Percentiles rank a stretch among this genome's conserved stretches.
Conservation (phyloP, 495 filamentous ascomycete genomes). For the Penicillium egyptiacum region DNA sequence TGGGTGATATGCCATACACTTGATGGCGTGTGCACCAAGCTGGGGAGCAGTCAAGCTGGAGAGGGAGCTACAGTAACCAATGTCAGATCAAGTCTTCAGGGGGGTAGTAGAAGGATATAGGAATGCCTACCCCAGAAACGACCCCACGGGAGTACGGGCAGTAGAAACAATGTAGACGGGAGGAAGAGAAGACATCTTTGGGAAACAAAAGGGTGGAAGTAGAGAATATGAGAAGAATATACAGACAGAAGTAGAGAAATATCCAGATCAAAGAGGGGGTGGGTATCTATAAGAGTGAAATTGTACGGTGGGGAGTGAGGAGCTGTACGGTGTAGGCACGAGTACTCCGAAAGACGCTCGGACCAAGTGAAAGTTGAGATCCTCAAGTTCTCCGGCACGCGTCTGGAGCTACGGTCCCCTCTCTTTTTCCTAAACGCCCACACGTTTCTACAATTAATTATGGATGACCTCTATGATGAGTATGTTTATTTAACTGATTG, state of each 20-base stretch:
- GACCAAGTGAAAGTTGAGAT: slow-evolving; percentile 27
- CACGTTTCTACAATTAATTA: slow-evolving; percentile 34
- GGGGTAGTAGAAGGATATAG: slow-evolving; percentile 18
- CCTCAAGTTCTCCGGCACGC: slow-evolving; percentile 25
- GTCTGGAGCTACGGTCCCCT: slow-evolving; percentile 14
- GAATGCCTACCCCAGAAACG: slow-evolving; percentile 77
- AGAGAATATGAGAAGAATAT: slow-evolving; percentile 5
- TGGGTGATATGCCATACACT: slow-evolving; percentile 54
- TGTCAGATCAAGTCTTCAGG: slow-evolving; percentile 12
- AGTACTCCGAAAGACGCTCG: slow-evolving; percentile 31
- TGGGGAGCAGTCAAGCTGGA: slow-evolving; percentile 82
- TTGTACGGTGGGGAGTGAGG: slow-evolving; percentile 25
- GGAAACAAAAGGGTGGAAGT: neutral
- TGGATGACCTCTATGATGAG: slow-evolving; percentile 89
- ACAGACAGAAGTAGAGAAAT: slow-evolving; percentile 10
- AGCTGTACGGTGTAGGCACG: slow-evolving; percentile 37
- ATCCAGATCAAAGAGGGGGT: slow-evolving; percentile 12
- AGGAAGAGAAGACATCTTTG: slow-evolving; percentile 57
- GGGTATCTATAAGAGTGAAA: slow-evolving; percentile 17
- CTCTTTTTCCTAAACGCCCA: slow-evolving; percentile 12
- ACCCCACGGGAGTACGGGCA: slow-evolving; percentile 86
- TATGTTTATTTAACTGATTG: slow-evolving; percentile 35
- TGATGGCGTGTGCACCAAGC: slow-evolving; percentile 88
- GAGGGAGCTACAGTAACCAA: slow-evolving; percentile 60
- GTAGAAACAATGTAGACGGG: slow-evolving; percentile 94